Conservation (phyloP, 1,139 yeast species). For the Scheffersomyces cryptocercus region DNA sequence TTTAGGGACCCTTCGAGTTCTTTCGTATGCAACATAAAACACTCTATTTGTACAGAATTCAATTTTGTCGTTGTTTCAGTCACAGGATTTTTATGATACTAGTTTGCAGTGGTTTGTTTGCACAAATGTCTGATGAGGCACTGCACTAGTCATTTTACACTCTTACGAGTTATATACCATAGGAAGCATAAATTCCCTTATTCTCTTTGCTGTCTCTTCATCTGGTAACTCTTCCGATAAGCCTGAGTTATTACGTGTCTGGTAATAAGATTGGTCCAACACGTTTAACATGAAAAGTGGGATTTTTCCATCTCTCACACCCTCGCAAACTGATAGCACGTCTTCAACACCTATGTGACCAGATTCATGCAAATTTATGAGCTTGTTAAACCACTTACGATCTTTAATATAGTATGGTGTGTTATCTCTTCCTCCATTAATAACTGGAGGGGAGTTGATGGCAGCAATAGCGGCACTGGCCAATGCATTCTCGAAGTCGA, state of each 20-base stretch:
- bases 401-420: conserved; percentile 37
- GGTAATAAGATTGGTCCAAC: conserved; percentile 35
- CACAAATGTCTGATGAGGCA: no score
- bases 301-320: conserved; percentile 41
- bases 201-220: conserved; percentile 34
- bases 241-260: conserved; percentile 20
- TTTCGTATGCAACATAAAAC: no score
- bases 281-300: conserved; percentile 43
- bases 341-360: conserved; percentile 33
- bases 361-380: conserved; percentile 31
- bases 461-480: conserved; percentile 39
- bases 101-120: no score
- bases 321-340: conserved; percentile 38
- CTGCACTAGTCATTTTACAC: no score
- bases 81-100: no score
- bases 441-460: conserved; percentile 32
- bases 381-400: conserved; percentile 42
- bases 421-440: conserved; percentile 23
- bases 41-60: no score
- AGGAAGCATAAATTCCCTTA: conserved; percentile 40
- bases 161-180: conserved; percentile 26
- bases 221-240: conserved; percentile 26
- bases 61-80: no score
- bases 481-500: conserved; percentile 33
- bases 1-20: no score